These are phyloP conservation scores for Coprinopsis cinerea DNA, from an alignment of 768 basidiomycete species.

Conservation along the genomic window DNA sequence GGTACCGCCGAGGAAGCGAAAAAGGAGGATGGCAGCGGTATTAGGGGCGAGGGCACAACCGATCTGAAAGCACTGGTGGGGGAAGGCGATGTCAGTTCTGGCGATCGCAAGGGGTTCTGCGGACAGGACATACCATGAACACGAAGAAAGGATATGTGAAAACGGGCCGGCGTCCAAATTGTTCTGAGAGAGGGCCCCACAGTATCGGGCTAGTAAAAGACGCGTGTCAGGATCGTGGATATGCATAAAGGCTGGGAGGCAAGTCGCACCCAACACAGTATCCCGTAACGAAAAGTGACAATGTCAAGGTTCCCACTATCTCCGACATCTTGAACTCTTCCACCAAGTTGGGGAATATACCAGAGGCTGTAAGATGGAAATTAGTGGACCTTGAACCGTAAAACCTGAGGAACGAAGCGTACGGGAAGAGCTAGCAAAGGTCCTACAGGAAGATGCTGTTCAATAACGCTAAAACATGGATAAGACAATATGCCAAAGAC, in stretches of 20 bases:
- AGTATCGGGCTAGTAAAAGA: constrained; percentile 35
- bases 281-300: constrained; percentile 65
- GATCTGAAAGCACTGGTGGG: constrained; percentile 48
- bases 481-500: constrained; percentile 14
- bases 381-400: constrained; percentile 1
- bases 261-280: constrained; percentile 48
- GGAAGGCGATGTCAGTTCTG: background rate
- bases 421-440: constrained; percentile 59
- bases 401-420: constrained; percentile 12
- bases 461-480: background rate
- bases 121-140: constrained; percentile 38
- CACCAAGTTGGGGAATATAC: constrained; percentile 38
- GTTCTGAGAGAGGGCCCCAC: constrained; percentile 52
- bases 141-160: constrained; percentile 51
- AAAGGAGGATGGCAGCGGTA: constrained; percentile 55
- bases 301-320: constrained; percentile 47
- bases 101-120: background rate
- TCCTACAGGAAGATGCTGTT: constrained; percentile 28
- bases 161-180: constrained; percentile 55
- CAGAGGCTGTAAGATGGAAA: constrained; percentile 29
- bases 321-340: constrained; percentile 42
- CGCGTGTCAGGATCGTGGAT: too few species aligned
- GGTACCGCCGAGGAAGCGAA: constrained; percentile 65
- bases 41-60: constrained; percentile 59
- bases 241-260: background rate